These are phyloP conservation scores for Ceratocystis colombiana DNA, from an alignment of 2,329 filamentous ascomycete genomes.

Conservation along the genomic window DNA sequence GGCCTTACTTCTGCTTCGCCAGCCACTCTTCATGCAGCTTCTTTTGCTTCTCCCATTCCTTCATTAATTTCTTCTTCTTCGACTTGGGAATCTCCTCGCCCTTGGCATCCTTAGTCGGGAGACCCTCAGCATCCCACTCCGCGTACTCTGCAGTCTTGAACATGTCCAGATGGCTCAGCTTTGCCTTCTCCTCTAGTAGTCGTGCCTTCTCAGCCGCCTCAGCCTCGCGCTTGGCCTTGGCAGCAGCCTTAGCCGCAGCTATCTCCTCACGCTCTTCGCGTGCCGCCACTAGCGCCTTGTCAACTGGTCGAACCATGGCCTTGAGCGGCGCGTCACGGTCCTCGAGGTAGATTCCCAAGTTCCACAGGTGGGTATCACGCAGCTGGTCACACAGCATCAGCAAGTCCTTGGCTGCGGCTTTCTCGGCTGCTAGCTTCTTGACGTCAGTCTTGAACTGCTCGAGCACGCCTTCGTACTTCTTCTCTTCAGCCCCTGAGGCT, in stretches of 20 bases:
- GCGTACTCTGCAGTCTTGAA: slow-evolving; percentile 53
- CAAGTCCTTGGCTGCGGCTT: slow-evolving; percentile 51
- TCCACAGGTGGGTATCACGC: slow-evolving; percentile 69
- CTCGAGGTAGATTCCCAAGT: slow-evolving; percentile 78
- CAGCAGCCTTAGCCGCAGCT: slow-evolving; percentile 46
- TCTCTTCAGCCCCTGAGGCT: slow-evolving; percentile 39
- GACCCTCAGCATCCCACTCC: slow-evolving; percentile 72
- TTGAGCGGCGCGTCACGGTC: slow-evolving; percentile 58
- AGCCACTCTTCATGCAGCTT: slow-evolving; percentile 61
- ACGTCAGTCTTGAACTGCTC: slow-evolving; percentile 47
- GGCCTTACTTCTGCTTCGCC: slow-evolving; percentile 21
- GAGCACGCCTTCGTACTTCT: slow-evolving; percentile 29
- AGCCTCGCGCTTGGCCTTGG: slow-evolving; percentile 41
- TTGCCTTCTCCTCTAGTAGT: slow-evolving; percentile 41
- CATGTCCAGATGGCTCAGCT: slow-evolving; percentile 45
- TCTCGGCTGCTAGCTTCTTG: slow-evolving; percentile 42
- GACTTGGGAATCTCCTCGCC: slow-evolving; percentile 75
- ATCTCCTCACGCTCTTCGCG: slow-evolving; percentile 51
- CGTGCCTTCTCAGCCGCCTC: slow-evolving; percentile 43
- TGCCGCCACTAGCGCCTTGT: slow-evolving; percentile 46
- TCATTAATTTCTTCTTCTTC: slow-evolving; percentile 68
- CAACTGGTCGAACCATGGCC: slow-evolving; percentile 61
- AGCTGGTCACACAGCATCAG: slow-evolving; percentile 69
- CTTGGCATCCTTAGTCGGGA: slow-evolving; percentile 67
- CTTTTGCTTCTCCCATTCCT: slow-evolving; percentile 86